Base-by-base conservation (phyloP, 768 basidiomycete genomes). In the Leucosporidium yakuticum region DNA sequence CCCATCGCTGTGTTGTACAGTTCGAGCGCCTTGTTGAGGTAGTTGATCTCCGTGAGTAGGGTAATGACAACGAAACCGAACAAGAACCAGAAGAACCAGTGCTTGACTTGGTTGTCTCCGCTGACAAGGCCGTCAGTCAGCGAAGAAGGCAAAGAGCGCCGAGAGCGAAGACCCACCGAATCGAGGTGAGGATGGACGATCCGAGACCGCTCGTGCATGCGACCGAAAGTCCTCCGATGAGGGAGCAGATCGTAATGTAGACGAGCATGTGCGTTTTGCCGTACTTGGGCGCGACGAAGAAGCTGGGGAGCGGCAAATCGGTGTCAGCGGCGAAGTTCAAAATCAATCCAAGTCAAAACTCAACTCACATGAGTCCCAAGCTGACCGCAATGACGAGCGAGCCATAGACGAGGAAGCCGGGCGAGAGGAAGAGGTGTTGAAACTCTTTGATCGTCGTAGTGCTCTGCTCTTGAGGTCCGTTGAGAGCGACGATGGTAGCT, bases 171-270 rank as follows among this genome's bases (percentile, higher is more conserved):
- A 44, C 39, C 17, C 39, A 44, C 39, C 77, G 76, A 25, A 82
- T 81, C 27, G 76, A 77, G 1, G 88, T 86, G 32, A 99, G 87
- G 74, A 98, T 96, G 27, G 92, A 88, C 53, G 90, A 82, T 55
- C 96, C 93, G 48, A 97, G 83, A 44, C 96, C 95, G 39, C 91
- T 93, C 20, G 94, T 95, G 63, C 95, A 94, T 74, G 89, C 91
- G 72, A 95, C 91, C 65, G 88, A 90, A 58, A 95, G 87, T 0
- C 96, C 96, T 23, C 96, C 96, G 76, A 99, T 97, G 84, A 97
- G 87, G 70, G 88, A 91, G 79, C 96, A 99, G 55, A 99, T 90
- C 51, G 63, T 55, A n/a, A 69, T 56, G 65, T 77, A 77, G 44
- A 77, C 78, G 62, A 98, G 79, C 95, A 97, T 96, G 76, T 86